Conservation (phyloP, 2,329 filamentous ascomycete species). For the Lasiodiplodia sp. region DNA sequence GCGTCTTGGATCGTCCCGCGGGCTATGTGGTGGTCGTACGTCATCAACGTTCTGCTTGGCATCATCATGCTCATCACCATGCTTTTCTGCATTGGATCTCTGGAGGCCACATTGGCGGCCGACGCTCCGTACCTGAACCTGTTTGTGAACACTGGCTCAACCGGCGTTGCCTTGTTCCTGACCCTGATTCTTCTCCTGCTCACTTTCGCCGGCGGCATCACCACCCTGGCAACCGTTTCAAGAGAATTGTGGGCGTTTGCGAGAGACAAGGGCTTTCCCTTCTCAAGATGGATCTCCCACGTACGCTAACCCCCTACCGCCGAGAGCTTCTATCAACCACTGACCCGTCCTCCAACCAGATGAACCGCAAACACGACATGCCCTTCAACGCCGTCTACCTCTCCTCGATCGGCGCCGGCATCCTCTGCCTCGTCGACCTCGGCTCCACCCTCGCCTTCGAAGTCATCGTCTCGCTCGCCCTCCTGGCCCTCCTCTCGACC, state of each 20-base stretch:
- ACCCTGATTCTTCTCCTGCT: constrained; percentile 32
- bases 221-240: constrained; percentile 32
- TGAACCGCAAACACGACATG: constrained; percentile 30
- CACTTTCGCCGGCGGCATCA: constrained; percentile 32
- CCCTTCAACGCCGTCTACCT: constrained; percentile 33
- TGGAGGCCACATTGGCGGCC: constrained; percentile 32
- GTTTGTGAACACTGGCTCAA: constrained; percentile 31
- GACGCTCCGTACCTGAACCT: constrained; percentile 31
- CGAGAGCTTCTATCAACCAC: background rate
- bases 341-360: constrained; percentile 3
- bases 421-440: constrained; percentile 56
- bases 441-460: constrained; percentile 53
- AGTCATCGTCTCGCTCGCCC: constrained; percentile 36
- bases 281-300: constrained; percentile 29
- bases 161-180: constrained; percentile 28
- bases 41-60: constrained; percentile 32
- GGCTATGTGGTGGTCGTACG: constrained; percentile 33
- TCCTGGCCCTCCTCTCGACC: constrained; percentile 30
- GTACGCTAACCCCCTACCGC: constrained; percentile 8
- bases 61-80: constrained; percentile 34
- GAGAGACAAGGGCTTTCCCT: constrained; percentile 33
- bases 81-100: constrained; percentile 33
- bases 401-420: constrained; percentile 36
- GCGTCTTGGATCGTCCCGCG: constrained; percentile 30
- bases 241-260: constrained; percentile 35